Conservation (phyloP, 306 rosid species). For the Quercus aquifolioides region DNA sequence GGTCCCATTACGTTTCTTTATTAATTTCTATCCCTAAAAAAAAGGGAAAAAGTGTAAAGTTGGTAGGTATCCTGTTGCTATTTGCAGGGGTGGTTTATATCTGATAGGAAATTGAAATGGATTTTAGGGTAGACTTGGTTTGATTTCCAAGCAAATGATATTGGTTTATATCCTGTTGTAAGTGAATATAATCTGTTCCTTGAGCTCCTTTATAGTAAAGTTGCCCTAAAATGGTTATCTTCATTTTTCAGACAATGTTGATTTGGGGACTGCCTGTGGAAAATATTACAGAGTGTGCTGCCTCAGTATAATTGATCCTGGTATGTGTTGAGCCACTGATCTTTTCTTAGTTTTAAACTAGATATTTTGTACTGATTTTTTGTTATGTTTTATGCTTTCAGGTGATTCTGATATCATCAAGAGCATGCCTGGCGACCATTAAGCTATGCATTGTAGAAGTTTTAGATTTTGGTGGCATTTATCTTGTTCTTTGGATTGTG, state of each 20-base stretch:
- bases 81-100: background rate
- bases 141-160: background rate
- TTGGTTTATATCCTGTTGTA: no score
- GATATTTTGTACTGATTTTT: background rate
- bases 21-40: no score
- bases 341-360: background rate
- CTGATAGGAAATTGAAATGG: background rate
- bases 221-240: background rate
- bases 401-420: slow-evolving; percentile 57
- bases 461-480: slow-evolving; percentile 29
- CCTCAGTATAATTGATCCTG: slow-evolving; percentile 79
- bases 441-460: background rate
- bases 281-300: slow-evolving; percentile 83
- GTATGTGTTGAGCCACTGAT: slow-evolving; percentile 25
- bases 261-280: slow-evolving; percentile 84
- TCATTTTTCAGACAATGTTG: slow-evolving; percentile 56
- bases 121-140: background rate
- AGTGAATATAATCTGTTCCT: background rate
- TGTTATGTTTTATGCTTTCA: slow-evolving; percentile 17
- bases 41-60: no score
- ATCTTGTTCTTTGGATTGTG: background rate
- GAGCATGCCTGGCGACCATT: slow-evolving; percentile 46
- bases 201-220: background rate
- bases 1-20: no score
- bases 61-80: background rate